A percentile compares a stretch with the other conserved stretches of the same genome.
These are phyloP conservation scores for Raffaelea albimanens DNA, from an alignment of 2,329 filamentous ascomycete species.

Conservation along the genomic window DNA sequence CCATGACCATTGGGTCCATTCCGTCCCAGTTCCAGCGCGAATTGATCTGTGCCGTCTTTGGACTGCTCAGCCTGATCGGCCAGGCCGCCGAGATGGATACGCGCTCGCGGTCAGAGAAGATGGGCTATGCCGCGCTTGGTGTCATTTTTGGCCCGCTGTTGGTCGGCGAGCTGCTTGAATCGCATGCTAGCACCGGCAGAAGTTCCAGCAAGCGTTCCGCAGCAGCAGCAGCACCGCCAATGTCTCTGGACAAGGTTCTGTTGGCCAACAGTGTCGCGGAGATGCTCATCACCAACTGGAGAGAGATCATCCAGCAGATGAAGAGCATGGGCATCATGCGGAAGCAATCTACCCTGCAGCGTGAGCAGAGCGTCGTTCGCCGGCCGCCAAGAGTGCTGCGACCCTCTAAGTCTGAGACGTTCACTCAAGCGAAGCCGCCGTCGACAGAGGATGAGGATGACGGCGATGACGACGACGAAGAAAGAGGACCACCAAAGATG, in stretches of 20 bases:
- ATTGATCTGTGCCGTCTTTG: conserved; percentile 58
- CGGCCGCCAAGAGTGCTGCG: conserved; percentile 5
- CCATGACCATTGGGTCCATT: conserved; percentile 51
- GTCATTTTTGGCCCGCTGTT: conserved; percentile 58
- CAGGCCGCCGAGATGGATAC: conserved; percentile 41
- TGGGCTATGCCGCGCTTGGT: conserved; percentile 55
- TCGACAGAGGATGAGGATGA: neutral
- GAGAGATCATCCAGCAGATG: conserved; percentile 53
- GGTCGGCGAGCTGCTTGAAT: conserved; percentile 45
- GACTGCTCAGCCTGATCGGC: conserved; percentile 52
- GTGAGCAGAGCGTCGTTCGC: neutral
- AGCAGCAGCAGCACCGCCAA: conserved; percentile 11
- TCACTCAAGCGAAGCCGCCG: neutral
- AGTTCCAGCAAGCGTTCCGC: conserved; percentile 11
- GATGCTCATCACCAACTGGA: conserved; percentile 59
- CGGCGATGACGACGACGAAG: neutral
- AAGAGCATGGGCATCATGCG: conserved; percentile 31
- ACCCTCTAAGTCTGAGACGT: conserved; percentile 11
- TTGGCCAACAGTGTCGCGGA: conserved; percentile 51
- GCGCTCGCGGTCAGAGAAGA: conserved; percentile 45
- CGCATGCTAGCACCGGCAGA: conserved; percentile 32
- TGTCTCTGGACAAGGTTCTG: conserved; percentile 44
- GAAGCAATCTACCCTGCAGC: conserved; percentile 6
- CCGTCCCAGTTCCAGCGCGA: conserved; percentile 51
- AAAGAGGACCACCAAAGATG: neutral